Percentiles rank a stretch among this genome's conserved stretches.
Conservation (phyloP, 169 alveolate genomes). For the Plasmodium gallinaceum region DNA sequence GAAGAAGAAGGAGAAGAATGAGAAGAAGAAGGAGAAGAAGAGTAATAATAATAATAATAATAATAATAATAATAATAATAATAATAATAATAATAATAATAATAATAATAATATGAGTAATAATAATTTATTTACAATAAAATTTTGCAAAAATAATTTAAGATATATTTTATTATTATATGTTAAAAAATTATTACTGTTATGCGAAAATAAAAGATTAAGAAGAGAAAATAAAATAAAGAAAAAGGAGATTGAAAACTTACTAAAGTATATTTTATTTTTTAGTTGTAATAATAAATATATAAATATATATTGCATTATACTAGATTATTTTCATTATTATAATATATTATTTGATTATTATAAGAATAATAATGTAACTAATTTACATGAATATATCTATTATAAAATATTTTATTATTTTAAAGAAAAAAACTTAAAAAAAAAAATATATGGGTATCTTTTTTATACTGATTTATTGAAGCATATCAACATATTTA, state of each 20-base stretch:
- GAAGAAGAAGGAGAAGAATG: not conserved
- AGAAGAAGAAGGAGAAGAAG: not conserved
- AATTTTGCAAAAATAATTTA: slow-evolving; percentile 10
- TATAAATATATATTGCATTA: slow-evolving; percentile 6
- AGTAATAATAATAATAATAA: not conserved
- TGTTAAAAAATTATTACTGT: slow-evolving; percentile 30
- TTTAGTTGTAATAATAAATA: slow-evolving; percentile 30
- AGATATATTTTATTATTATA: slow-evolving; percentile 53
- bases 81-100: not conserved
- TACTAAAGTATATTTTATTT: slow-evolving; percentile 21
- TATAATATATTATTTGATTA: slow-evolving; percentile 12
- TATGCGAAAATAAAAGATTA: slow-evolving; percentile 5
- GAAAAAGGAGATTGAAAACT: not conserved
- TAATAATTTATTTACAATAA: slow-evolving; percentile 12
- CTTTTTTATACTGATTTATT: slow-evolving; percentile 24
- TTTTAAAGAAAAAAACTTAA: slow-evolving; percentile 26
- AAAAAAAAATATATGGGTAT: slow-evolving; percentile 47
- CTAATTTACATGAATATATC: slow-evolving; percentile 23
- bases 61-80: not conserved
- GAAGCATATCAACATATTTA: slow-evolving; percentile 10
- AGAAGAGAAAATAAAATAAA: not conserved
- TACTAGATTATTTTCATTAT: slow-evolving; percentile 26
- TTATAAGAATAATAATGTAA: slow-evolving; percentile 3
- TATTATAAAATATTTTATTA: slow-evolving; percentile 35
- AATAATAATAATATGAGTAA: not conserved